Base-by-base conservation (phyloP, 345 rosid genomes). In the Lepidium africanum region DNA sequence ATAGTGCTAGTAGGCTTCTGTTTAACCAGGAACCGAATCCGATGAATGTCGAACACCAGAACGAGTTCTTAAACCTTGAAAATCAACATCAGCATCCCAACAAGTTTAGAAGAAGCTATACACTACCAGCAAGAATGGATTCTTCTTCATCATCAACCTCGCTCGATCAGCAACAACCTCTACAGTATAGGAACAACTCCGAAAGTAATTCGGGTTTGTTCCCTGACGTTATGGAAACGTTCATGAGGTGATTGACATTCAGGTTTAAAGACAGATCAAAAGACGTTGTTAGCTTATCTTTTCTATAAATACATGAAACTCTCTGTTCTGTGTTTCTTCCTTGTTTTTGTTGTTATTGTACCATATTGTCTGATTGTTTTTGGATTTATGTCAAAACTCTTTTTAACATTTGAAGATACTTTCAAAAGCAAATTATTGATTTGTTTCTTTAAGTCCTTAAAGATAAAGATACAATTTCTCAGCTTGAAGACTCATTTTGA, bases 81-180 rank as follows among this genome's bases (percentile, higher is more conserved):
- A 80, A 78, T 76, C 92, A 86, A 67, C 84, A 83, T 0, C 32
- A 57, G 33, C 39, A 60, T 63, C 52, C 57, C 58, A 81, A 72
- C 77, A 94, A 94, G 89, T 94, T 80, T 68, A 86, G 83, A 78
- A 82, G 89, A 73, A 86, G 89, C 81, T 83, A 83, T 61, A 85
- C 88, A 4, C 59, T 86, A 52, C 96, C 97, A 13, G 87, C 87
- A 13, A 84, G 90, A 77, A 88, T 87, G 88, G 78, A 87, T 3
- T 77, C 85, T 8, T 87, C 91, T 0, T 83, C 90, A 3, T 81
- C 96, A 32, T 89, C 93, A 0, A 85, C 95, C 13, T 82, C 93
- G 2, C 72, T 80, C 0, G 86, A 84, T 72, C 89, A 80, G 65
- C 88, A 76, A 15, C 42, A 65, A 0, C 46, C 76, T 0, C 61